These are phyloP conservation scores for Fusarium irregulare DNA, from an alignment of 2,329 filamentous ascomycete genomes.

Conservation along the genomic window DNA sequence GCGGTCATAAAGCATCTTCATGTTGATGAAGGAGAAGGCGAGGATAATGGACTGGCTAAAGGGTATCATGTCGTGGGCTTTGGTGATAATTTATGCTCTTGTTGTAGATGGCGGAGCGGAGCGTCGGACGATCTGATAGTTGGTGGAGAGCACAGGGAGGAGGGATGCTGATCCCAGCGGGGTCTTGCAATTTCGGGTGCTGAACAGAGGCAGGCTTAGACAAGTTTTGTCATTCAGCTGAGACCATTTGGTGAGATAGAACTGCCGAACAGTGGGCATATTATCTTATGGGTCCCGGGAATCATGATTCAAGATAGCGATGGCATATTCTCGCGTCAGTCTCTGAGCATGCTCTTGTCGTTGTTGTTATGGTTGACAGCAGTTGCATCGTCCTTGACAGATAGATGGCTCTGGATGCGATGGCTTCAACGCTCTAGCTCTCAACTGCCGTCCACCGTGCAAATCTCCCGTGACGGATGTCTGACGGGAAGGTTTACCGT, in stretches of 20 bases:
- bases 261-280: neutral
- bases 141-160: neutral
- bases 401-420: too few species aligned
- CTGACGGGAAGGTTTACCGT: neutral
- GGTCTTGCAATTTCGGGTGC: neutral
- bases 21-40: neutral
- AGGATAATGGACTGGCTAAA: neutral
- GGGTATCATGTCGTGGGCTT: neutral
- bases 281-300: neutral
- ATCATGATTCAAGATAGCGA: neutral
- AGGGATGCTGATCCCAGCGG: constrained; percentile 5
- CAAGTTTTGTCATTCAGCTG: neutral
- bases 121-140: constrained; percentile 1
- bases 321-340: neutral
- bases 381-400: too few species aligned
- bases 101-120: neutral
- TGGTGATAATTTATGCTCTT: neutral
- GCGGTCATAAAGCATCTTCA: neutral
- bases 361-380: neutral
- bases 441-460: neutral
- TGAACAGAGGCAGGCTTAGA: neutral
- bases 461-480: neutral
- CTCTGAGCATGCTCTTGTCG: neutral
- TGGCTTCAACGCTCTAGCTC: neutral
- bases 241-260: neutral